Evolutionary conservation across 2,329 filamentous ascomycete species (phyloP).

Genomic region (Nemania diffusa): DNA sequence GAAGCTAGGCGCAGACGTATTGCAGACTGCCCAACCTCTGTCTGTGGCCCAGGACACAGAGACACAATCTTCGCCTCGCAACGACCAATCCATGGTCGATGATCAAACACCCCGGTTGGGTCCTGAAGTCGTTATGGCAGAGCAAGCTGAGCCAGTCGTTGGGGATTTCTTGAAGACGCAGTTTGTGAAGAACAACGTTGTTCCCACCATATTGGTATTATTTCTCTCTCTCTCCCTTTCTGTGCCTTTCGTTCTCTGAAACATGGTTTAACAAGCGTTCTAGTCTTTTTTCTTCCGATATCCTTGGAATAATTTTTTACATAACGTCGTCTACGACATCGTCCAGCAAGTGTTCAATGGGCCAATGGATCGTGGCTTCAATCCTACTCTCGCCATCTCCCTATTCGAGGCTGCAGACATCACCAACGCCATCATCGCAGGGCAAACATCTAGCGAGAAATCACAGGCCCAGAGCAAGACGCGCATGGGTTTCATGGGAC

Average conservation of each 20-base stretch:
- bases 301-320: slow-evolving; percentile 99
- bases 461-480: slow-evolving; percentile 86
- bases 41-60: slow-evolving; percentile 12
- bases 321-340: slow-evolving; percentile 99
- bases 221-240: slow-evolving; percentile 4
- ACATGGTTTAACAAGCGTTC: slow-evolving; percentile 36
- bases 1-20: background rate
- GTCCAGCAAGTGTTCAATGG: slow-evolving; percentile 99
- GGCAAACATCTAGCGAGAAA: slow-evolving; percentile 86
- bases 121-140: slow-evolving; percentile 26
- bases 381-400: slow-evolving; percentile 87
- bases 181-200: slow-evolving; percentile 93
- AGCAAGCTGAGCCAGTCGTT: slow-evolving; percentile 74
- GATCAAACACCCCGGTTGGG: background rate
- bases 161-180: slow-evolving; percentile 95
- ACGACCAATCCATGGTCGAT: slow-evolving; percentile 11
- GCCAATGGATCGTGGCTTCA: slow-evolving; percentile 95
- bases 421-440: slow-evolving; percentile 90
- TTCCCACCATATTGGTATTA: slow-evolving; percentile 92
- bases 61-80: background rate
- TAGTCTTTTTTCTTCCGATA: slow-evolving; percentile 98
- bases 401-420: slow-evolving; percentile 92
- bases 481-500: slow-evolving; percentile 95
- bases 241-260: background rate
- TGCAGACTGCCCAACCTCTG: background rate